Base-by-base conservation (phyloP, 1,284 basidiomycete genomes). In the Malassezia yamatoensis region DNA sequence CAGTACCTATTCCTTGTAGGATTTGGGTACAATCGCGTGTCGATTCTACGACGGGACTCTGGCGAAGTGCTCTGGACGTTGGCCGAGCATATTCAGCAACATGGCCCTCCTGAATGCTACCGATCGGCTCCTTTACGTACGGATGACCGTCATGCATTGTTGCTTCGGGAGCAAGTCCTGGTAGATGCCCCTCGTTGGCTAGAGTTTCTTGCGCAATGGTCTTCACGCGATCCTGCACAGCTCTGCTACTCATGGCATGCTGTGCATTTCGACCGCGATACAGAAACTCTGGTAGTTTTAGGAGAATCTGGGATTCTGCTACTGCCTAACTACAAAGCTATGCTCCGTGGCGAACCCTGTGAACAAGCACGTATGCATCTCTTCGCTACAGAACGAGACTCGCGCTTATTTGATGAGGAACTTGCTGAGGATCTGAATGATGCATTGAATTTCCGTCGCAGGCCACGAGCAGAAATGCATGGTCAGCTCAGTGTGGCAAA, bases 1-100 rank as follows among this genome's bases (percentile, higher is more conserved):
- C 53, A 64, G 10, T 67, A 61, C 34, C 56, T 66, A 18, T 70
- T 67, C 37, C 55, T 70, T 41, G 55, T 49, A 21, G 67, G 67
- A 9, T 16, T 47, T 8, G 64, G 64, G 9, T 59, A 51, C 24
- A 61, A 63, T 46, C 54, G 54, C 20, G 56, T 69, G 13, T 58
- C 61, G 7, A 56, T 63, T 40, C 57, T 66, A 29, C 55, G 55
- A 24, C 63, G 68, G 8, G 44, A 37, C 24, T 58, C 60, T 1
- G 45, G 50, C 13, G 24, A 36, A 6, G 29, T 61, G 34, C 60
- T 64, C 1, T 69, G 67, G 68, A 62, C 44, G 24, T 21, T 70
- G 37, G 51, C 53, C 3, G 57, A 65, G 35, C 62, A 68, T 34
- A 60, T 69, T 41, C 58, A 53, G 5, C 16, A 13, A 4, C 34